A percentile compares a stretch with the other conserved stretches of the same genome.
Conservation (phyloP, 345 rosid species). For the Salix dunnii region DNA sequence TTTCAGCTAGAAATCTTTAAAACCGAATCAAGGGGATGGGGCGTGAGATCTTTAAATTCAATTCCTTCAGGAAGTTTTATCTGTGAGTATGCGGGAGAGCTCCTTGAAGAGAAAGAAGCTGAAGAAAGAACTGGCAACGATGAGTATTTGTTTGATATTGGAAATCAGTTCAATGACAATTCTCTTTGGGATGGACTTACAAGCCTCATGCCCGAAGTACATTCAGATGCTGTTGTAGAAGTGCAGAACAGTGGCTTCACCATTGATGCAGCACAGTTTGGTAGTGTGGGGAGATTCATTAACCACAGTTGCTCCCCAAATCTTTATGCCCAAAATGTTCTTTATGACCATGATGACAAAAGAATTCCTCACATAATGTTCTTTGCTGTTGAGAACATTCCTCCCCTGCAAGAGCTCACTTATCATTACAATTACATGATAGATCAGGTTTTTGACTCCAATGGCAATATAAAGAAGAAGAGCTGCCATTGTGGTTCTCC, state of each 20-base stretch:
- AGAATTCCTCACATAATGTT: slow-evolving; percentile 88
- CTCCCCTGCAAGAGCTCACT: slow-evolving; percentile 80
- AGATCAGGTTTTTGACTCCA: slow-evolving; percentile 58
- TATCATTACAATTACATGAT: slow-evolving; percentile 73
- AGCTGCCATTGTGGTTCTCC: slow-evolving; percentile 71
- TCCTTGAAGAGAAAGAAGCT: slow-evolving; percentile 73
- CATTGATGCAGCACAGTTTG: slow-evolving; percentile 71
- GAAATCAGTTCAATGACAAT: slow-evolving; percentile 41
- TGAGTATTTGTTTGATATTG: slow-evolving; percentile 79
- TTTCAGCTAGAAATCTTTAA: slow-evolving; percentile 78
- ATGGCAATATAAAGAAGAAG: slow-evolving; percentile 70
- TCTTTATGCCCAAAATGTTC: slow-evolving; percentile 81
- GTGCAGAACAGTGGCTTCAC: slow-evolving; percentile 54
- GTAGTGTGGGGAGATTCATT: slow-evolving; percentile 77
- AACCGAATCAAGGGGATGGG: slow-evolving; percentile 86
- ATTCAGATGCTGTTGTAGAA: slow-evolving; percentile 27
- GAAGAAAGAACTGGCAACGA: slow-evolving; percentile 59
- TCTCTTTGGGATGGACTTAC: slow-evolving; percentile 48
- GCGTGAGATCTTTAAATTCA: slow-evolving; percentile 73
- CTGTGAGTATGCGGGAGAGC: slow-evolving; percentile 83
- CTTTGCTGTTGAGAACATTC: slow-evolving; percentile 79
- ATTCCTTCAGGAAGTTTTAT: slow-evolving; percentile 81
- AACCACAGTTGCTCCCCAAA: slow-evolving; percentile 95
- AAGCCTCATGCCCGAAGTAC: slow-evolving; percentile 40
- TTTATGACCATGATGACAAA: slow-evolving; percentile 67